Base-by-base conservation (phyloP, 108 stramenopile species). In the Tribonema minus region DNA sequence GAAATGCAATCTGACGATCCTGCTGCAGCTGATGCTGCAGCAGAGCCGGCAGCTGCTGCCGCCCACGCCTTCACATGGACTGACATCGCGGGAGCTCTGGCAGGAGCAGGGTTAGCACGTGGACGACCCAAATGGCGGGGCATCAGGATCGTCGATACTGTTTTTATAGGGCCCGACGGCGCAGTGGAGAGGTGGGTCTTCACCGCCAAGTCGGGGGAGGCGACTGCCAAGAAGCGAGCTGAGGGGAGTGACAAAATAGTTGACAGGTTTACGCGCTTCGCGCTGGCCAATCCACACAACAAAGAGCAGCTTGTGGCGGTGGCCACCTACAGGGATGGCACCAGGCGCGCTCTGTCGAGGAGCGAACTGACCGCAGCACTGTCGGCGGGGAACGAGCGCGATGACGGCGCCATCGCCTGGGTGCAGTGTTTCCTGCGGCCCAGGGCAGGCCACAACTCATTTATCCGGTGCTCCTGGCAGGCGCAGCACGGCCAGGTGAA, bases 391-490 rank as follows among this genome's bases (percentile, higher is more conserved):
- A n/a, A n/a, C n/a, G n/a, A n/a, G n/a, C n/a, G n/a, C n/a, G n/a
- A n/a, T n/a, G n/a, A n/a, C n/a, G n/a, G n/a, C n/a, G n/a, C n/a
- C n/a, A n/a, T n/a, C n/a, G n/a, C n/a, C n/a, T n/a, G n/a, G n/a
- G 38, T 75, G 1, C 74, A 75, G n/a, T 75, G 74, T 20, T 75
- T 28, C 62, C 74, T 75, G 25, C 74, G 74, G 29, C 74, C 74
- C 28, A 61, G 29, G 29, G 46, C 64, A 30, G 74, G 74, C 5
- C 36, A 40, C 2, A 75, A 75, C 31, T 40, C 74, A 2, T 75
- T 33, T 30, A 1, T 75, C n/a, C 64, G 74, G 46, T 64, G 46
- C 15, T 40, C 32, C 61, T 75, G 66, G n/a, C n/a, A n/a, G n/a
- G n/a, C n/a, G n/a, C n/a, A n/a, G n/a, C n/a, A n/a, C n/a, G n/a